A percentile compares a stretch with the other conserved stretches of the same genome.
These are phyloP conservation scores for Paspalum notatum DNA, from an alignment of 176 grass and related monocot species.

Conservation along the genomic window DNA sequence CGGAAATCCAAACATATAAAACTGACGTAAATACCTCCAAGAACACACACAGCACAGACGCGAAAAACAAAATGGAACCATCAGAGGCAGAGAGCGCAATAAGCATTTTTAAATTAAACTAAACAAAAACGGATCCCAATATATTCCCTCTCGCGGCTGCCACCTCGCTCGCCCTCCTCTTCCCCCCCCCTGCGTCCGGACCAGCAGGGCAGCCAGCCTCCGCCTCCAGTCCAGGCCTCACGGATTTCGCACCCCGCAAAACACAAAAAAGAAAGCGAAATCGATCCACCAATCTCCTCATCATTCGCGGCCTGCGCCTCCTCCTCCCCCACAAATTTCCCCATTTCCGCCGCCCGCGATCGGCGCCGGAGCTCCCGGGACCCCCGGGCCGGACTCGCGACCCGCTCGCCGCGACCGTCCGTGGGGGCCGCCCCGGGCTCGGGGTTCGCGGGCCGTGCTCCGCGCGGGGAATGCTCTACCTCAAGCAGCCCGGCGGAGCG, in stretches of 20 bases:
- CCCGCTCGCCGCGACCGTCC: neutral
- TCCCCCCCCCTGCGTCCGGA: neutral
- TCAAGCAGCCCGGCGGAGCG: constrained; percentile 53
- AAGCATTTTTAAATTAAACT: neutral
- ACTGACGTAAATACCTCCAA: neutral
- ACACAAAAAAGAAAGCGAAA: constrained; percentile 39
- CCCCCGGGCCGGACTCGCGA: neutral
- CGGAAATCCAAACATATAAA: neutral
- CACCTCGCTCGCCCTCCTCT: constrained; percentile 34
- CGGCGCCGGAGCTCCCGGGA: constrained; percentile 18
- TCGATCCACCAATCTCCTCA: constrained; percentile 46
- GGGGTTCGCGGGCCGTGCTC: constrained; percentile 48
- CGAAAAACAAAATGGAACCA: neutral
- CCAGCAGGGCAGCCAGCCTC: constrained; percentile 1
- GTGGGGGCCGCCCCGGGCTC: neutral
- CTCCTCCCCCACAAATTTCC: constrained; percentile 6
- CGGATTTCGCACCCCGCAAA: constrained; percentile 38
- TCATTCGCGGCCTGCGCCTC: constrained; percentile 22
- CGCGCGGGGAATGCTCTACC: constrained; percentile 66
- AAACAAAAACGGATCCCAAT: constrained; percentile 11
- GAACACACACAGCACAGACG: no score
- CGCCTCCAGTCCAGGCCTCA: no score
- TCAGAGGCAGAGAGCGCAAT: neutral
- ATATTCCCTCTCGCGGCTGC: constrained; percentile 29
- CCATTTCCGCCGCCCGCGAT: constrained; percentile 32